phyloP scores from a whole-genome alignment of 108 stramenopile genomes.

The Skeletonema marinoi region DNA sequence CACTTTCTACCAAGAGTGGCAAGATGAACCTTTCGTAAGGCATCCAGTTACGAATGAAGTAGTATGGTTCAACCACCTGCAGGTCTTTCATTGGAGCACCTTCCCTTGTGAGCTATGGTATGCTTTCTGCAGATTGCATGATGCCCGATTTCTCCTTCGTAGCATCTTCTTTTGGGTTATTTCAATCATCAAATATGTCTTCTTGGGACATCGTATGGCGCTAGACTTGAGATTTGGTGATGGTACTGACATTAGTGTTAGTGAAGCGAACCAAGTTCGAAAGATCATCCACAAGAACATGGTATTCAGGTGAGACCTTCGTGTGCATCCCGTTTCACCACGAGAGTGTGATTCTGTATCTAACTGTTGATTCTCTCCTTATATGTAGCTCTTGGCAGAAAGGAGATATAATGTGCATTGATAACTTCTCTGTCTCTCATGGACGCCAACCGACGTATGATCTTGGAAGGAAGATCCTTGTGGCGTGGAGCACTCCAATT shows the following conservation, averaged over 20 bases:
- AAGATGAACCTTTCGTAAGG: slow-evolving; percentile 27
- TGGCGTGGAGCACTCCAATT: slow-evolving; percentile 38
- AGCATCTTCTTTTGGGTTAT: slow-evolving; percentile 6
- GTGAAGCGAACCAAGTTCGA: slow-evolving; percentile 48
- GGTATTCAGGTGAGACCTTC: slow-evolving; percentile 16
- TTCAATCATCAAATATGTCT: slow-evolving; percentile 34
- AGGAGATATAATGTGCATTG: slow-evolving; percentile 51
- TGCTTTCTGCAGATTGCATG: slow-evolving; percentile 30
- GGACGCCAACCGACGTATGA: slow-evolving; percentile 48
- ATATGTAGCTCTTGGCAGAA: slow-evolving; percentile 20
- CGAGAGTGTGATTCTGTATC: not conserved
- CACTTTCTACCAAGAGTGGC: slow-evolving; percentile 25
- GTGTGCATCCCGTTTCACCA: too few relatives aligned
- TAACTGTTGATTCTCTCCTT: not conserved
- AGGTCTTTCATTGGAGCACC: slow-evolving; percentile 54
- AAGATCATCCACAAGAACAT: slow-evolving; percentile 46
- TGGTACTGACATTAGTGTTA: slow-evolving; percentile 35
- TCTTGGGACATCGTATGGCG: slow-evolving; percentile 38
- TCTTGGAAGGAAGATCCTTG: slow-evolving; percentile 31
- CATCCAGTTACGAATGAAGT: slow-evolving; percentile 50
- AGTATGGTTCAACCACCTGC: slow-evolving; percentile 54
- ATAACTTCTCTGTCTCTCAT: slow-evolving; percentile 47
- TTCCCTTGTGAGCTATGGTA: slow-evolving; percentile 43
- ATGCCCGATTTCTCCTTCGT: slow-evolving; percentile 21
- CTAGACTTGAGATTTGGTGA: slow-evolving; percentile 40